Base-by-base conservation (phyloP, 352 stramenopile genomes). In the Globisporangium takayamanum region DNA sequence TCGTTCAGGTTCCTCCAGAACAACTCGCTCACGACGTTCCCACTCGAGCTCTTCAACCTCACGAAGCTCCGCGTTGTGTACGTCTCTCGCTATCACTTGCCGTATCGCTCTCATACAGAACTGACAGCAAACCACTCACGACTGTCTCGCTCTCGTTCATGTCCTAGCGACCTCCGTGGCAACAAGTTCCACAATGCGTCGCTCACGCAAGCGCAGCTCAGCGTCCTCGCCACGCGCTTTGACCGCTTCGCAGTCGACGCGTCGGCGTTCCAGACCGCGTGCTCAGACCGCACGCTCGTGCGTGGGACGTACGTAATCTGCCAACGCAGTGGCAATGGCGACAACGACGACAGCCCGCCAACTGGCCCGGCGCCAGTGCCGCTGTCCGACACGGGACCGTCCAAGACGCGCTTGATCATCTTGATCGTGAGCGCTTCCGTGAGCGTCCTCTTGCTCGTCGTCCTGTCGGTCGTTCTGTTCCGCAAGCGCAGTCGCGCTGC, bases 121-220 rank as follows among this genome's bases (percentile, higher is more conserved):
- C 18, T 26, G 52, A 30, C 20, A 8, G 36, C 12, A 15, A 25
- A 28, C 15, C 11, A 30, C 14, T 37, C 20, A 39, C 36, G 7
- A 26, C 6, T 36, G 22, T 47, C n/a, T 30, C 8, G 45, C 15
- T 25, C 30, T 30, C 8, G 45, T 10, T n/a, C 20, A 25, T 44
- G 16, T 8, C 6, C 14, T 25, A 70, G 64, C 18, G 64, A 70
- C n/a, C 55, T 70, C 25, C 53, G 64, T 14, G 64, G 54, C n/a
- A 67, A 67, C 46, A 41, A 12, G 1, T 54, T 70, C 46, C 37
- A 45, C 37, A 33, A 53, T 10, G 16, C 57, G 20, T 36, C 44
- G 22, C 30, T 64, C 55, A 53, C 57, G n/a, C 15, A 41, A 47
- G 39, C 59, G 30, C 50, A 65, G 39, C 28, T 51, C 39, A 1